Evolutionary conservation across 2,329 filamentous ascomycete species (phyloP).

Genomic region (Aciculosporium take): DNA sequence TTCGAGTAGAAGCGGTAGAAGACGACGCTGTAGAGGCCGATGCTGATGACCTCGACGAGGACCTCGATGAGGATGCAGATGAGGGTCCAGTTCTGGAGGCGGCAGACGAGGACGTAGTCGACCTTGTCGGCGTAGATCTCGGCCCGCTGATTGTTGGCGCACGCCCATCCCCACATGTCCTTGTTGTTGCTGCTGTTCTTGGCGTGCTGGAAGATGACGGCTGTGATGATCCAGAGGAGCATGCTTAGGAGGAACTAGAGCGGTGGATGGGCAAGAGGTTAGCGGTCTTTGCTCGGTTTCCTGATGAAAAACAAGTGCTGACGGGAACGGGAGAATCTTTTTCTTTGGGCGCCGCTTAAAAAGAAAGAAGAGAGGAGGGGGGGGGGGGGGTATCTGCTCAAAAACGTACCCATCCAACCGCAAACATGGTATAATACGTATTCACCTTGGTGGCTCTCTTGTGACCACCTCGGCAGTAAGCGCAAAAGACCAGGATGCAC

Average conservation of each 20-base stretch:
- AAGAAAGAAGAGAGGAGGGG: background rate
- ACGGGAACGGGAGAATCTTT: too few relatives aligned
- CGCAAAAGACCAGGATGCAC: constrained; percentile 66
- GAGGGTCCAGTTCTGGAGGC: constrained; percentile 84
- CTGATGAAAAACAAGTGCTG: too few relatives aligned
- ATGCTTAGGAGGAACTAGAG: constrained; percentile 72
- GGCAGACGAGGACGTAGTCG: constrained; percentile 80
- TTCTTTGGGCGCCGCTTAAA: too few relatives aligned
- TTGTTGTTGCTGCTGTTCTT: constrained; percentile 57
- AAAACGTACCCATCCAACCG: constrained; percentile 55
- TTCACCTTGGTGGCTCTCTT: constrained; percentile 79
- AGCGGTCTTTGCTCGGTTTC: too few relatives aligned
- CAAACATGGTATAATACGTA: constrained; percentile 91
- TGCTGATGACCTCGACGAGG: constrained; percentile 80
- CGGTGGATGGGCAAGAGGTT: background rate
- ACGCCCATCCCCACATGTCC: constrained; percentile 98
- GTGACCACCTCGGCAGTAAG: constrained; percentile 83
- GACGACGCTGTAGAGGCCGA: constrained; percentile 82
- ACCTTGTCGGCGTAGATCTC: constrained; percentile 68
- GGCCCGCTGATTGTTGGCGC: constrained; percentile 70
- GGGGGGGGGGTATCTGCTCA: too few relatives aligned
- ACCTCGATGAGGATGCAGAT: constrained; percentile 97
- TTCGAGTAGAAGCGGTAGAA: constrained; percentile 98
- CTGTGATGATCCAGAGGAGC: constrained; percentile 81
- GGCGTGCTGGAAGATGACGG: constrained; percentile 67